A percentile compares a stretch with the other conserved stretches of the same genome.
These are phyloP conservation scores for Isatis lusitanica DNA, from an alignment of 441 rosid genomes.

Conservation along the genomic window DNA sequence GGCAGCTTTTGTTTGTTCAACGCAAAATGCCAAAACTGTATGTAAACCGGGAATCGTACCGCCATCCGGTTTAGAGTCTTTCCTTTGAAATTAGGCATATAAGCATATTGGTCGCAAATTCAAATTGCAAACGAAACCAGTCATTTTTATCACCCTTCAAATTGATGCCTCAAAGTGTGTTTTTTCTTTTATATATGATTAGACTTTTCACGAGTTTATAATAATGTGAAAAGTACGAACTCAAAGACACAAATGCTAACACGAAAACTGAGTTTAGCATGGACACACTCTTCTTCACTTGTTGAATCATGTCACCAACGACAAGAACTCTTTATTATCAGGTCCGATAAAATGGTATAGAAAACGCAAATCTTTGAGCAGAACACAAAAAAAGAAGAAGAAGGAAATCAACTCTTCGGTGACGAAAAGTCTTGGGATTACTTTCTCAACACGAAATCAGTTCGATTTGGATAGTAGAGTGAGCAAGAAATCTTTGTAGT, in stretches of 20 bases:
- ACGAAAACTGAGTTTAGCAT: background rate
- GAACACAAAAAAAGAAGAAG: conserved; percentile 1
- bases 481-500: conserved; percentile 75
- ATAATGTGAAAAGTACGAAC: background rate
- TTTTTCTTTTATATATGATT: background rate
- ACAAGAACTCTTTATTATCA: conserved; percentile 28
- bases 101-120: background rate
- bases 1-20: background rate
- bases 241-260: too few species aligned
- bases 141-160: too few species aligned
- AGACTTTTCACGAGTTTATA: background rate
- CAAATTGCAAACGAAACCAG: background rate
- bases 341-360: background rate
- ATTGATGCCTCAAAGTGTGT: too few species aligned
- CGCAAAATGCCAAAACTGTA: background rate
- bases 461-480: conserved; percentile 50
- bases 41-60: background rate
- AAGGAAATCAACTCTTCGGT: background rate
- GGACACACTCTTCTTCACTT: background rate
- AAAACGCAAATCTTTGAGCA: conserved; percentile 7
- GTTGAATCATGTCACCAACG: conserved; percentile 4
- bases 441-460: conserved; percentile 16
- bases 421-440: background rate
- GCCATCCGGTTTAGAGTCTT: conserved; percentile 4
- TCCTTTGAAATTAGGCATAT: background rate